Evolutionary conservation across 164 flowering plant genomes (phyloP), one percentile per base, ranked within the genome.

Genomic region (Cinnamomum chago): DNA sequence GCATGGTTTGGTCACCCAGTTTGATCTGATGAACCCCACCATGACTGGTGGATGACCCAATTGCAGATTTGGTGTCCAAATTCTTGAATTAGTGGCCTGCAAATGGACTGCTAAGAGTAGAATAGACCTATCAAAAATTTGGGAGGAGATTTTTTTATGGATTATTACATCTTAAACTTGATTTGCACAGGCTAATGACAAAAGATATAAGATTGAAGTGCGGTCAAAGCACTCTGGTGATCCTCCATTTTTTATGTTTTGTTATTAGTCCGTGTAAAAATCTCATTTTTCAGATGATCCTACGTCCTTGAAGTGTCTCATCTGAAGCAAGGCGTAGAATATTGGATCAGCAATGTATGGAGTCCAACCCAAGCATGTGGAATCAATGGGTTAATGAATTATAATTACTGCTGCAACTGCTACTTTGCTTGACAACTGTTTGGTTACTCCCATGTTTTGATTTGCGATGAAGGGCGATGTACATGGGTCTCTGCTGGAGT

Each of bases 391-490:
- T 55, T 20, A 55, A 55, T 4, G 13, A 55, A 55, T 20, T 55
- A 5, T 20, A 55, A 55, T 55, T 55, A 4, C n/a, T 55, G 60
- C n/a, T 55, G 17, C n/a, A 15, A 55, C n/a, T 55, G 47, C 47
- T 40, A 55, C 13, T 55, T 17, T 55, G 60, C 60, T 55, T 55
- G 60, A 55, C 20, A 55, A 55, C n/a, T 55, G n/a, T 30, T 30
- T 66, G 69, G 15, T 66, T 66, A 35, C 2, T 68, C 6, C 55
- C n/a, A 3, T 35, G 40, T n/a, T n/a, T 47, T n/a, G 2, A 68
- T 68, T 68, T n/a, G 47, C 2, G 2, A 27, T 73, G 70, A 76
- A 92, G 97, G 98, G 96, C 73, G 96, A 93, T 84, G 96, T 95
- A 77, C 55, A 77, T 24, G 98, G 93, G 22, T 93, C 99, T 20